phyloP scores from a whole-genome alignment of 331 rosid genomes.

The Rhamnella rubrinervis region DNA sequence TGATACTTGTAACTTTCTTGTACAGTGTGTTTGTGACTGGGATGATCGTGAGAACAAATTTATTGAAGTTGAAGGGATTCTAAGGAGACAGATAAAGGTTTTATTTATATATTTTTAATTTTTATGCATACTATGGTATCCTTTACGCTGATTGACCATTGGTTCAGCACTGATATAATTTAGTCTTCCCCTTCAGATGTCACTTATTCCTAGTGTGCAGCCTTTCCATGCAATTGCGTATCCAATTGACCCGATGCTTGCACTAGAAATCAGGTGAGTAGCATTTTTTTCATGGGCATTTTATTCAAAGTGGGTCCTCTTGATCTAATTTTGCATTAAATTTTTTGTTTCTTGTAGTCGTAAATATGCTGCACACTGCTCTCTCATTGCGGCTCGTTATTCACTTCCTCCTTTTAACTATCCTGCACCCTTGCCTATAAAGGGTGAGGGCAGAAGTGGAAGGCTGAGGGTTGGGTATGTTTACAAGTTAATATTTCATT shows the following conservation, averaged over 20 bases:
- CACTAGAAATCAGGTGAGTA: slow-evolving; percentile 85
- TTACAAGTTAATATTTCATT: neutral
- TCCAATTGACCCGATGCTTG: slow-evolving; percentile 88
- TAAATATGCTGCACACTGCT: slow-evolving; percentile 96
- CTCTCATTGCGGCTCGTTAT: slow-evolving; percentile 86
- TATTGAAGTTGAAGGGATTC: slow-evolving; percentile 88
- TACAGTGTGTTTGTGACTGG: slow-evolving; percentile 97
- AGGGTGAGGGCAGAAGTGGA: slow-evolving; percentile 60
- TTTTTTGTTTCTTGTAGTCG: slow-evolving; percentile 46
- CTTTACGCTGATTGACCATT: neutral
- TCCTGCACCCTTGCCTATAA: slow-evolving; percentile 63
- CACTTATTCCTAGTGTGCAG: slow-evolving; percentile 98
- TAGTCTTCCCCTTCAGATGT: slow-evolving; percentile 51
- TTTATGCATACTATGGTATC: neutral
- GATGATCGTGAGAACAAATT: slow-evolving; percentile 93
- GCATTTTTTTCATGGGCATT: too few species aligned
- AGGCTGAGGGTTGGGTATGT: slow-evolving; percentile 91
- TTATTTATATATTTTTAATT: neutral
- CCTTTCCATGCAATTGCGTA: slow-evolving; percentile 99
- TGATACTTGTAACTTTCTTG: neutral
- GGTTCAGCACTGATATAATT: neutral
- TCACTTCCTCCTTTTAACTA: slow-evolving; percentile 76
- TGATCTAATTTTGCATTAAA: neutral
- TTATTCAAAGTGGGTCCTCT: neutral
- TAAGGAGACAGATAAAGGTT: slow-evolving; percentile 89